Percentiles rank a stretch among this genome's conserved stretches.
These are phyloP conservation scores for Tetrahymena malaccensis DNA, from an alignment of 73 alveolate species.

Conservation along the genomic window DNA sequence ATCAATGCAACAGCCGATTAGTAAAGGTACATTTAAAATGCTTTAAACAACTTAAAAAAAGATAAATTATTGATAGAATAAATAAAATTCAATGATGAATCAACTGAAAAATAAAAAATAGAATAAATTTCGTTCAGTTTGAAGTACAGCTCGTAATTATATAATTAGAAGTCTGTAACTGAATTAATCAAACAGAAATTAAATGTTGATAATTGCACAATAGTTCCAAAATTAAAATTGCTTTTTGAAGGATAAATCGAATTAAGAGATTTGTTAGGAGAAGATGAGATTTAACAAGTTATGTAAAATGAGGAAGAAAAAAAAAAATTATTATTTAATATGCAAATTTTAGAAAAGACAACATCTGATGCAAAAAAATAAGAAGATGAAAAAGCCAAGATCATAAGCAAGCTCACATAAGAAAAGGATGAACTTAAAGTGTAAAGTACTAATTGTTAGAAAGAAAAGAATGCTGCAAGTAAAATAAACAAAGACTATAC, in stretches of 20 bases:
- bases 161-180: background rate
- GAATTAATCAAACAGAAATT: background rate
- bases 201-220: background rate
- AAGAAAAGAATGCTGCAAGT: background rate
- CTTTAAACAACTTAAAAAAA: background rate
- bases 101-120: background rate
- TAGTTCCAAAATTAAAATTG: background rate
- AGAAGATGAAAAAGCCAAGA: background rate
- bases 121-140: background rate
- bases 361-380: background rate
- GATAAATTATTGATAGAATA: background rate
- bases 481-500: background rate
- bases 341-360: background rate
- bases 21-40: background rate
- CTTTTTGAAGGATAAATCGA: background rate
- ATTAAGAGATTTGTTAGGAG: background rate
- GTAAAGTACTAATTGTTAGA: background rate
- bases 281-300: background rate
- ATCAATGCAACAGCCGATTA: background rate
- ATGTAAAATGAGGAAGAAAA: background rate
- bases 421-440: background rate
- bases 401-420: background rate
- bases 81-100: background rate
- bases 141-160: background rate
- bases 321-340: too few relatives aligned